Evolutionary conservation across 2,329 filamentous ascomycete species (phyloP).

Genomic region (Microcyclospora tardicrescens): DNA sequence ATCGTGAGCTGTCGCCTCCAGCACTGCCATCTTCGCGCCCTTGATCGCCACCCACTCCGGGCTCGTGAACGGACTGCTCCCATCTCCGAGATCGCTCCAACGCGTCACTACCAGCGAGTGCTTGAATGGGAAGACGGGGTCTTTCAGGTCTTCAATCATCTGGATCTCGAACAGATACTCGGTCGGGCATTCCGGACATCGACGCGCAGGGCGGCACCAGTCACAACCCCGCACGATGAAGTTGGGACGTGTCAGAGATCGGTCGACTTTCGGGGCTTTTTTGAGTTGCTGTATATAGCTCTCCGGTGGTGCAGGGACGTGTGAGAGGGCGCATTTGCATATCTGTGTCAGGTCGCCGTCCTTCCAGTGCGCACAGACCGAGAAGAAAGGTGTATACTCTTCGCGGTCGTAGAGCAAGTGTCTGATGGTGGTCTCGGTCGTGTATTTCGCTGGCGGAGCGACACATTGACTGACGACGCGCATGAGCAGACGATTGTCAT

Average conservation of each 20-base stretch:
- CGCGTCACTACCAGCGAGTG: constrained; percentile 48
- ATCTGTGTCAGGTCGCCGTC: constrained; percentile 47
- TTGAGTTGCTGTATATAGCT: constrained; percentile 31
- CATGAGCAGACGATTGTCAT: constrained; percentile 42
- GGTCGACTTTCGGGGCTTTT: constrained; percentile 24
- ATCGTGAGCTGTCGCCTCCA: too few relatives aligned
- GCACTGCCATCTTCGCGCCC: constrained; percentile 16
- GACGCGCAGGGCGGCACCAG: constrained; percentile 44
- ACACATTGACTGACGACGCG: constrained; percentile 44
- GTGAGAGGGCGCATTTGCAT: constrained; percentile 48
- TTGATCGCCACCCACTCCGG: constrained; percentile 45
- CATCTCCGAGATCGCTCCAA: constrained; percentile 50
- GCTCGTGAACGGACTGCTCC: constrained; percentile 34
- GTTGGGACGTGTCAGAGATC: constrained; percentile 25
- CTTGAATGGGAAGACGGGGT: constrained; percentile 38
- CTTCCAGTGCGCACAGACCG: constrained; percentile 49
- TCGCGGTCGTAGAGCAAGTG: constrained; percentile 46
- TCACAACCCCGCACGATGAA: constrained; percentile 40
- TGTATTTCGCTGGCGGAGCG: constrained; percentile 32
- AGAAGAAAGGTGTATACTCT: constrained; percentile 51
- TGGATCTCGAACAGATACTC: constrained; percentile 51
- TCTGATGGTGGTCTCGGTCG: constrained; percentile 40
- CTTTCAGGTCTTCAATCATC: constrained; percentile 40
- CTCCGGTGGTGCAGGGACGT: constrained; percentile 38
- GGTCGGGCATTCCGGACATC: constrained; percentile 49